phyloP scores from a whole-genome alignment of 345 rosid genomes.

The rapeseed (Brassica napus) region DNA sequence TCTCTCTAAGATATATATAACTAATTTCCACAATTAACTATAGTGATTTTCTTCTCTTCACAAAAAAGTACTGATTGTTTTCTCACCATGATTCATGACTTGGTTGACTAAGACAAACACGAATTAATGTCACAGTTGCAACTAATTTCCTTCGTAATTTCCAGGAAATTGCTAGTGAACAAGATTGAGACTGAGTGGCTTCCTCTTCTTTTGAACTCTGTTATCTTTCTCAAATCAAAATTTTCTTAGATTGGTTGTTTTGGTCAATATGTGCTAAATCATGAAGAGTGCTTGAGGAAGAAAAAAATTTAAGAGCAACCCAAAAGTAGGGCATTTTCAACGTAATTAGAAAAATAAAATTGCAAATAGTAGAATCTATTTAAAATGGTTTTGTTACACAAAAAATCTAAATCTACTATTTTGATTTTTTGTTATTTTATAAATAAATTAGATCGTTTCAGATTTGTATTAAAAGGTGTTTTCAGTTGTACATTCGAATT shows the following conservation, averaged over 20 bases:
- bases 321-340: too few species aligned
- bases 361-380: too few species aligned
- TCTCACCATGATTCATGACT: not conserved
- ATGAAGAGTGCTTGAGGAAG: too few species aligned
- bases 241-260: slow-evolving; percentile 17
- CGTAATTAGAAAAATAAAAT: too few species aligned
- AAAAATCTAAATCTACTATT: too few species aligned
- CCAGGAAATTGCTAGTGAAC: not conserved
- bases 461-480: not conserved
- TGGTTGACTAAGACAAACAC: slow-evolving; percentile 13
- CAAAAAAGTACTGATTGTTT: not conserved
- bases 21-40: too few species aligned
- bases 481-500: not conserved
- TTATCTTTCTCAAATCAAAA: not conserved
- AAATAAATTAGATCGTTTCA: not conserved
- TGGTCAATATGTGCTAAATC: slow-evolving; percentile 10
- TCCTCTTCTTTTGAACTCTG: slow-evolving; percentile 3
- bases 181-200: not conserved
- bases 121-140: slow-evolving; percentile 15
- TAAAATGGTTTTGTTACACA: too few species aligned
- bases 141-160: slow-evolving; percentile 1
- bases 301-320: too few species aligned
- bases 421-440: too few species aligned
- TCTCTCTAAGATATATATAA: too few species aligned
- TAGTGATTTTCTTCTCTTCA: too few species aligned